A percentile compares a stretch with the other conserved stretches of the same genome.
phyloP scores from a whole-genome alignment of 345 rosid species.

The Salix exigua region DNA sequence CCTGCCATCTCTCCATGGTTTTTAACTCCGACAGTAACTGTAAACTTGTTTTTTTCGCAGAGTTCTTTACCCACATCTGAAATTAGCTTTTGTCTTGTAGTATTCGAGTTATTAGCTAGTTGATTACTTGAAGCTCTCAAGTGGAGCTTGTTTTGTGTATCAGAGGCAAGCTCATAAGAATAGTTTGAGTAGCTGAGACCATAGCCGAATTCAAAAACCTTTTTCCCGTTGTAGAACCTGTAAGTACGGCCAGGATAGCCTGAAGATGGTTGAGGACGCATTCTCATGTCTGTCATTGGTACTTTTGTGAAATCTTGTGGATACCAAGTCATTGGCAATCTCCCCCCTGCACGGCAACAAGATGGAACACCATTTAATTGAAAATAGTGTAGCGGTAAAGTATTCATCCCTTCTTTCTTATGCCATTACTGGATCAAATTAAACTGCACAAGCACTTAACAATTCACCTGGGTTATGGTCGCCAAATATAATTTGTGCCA shows the following conservation, averaged over 20 bases:
- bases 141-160: conserved; percentile 26
- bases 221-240: conserved; percentile 64
- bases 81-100: conserved; percentile 24
- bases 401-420: not conserved
- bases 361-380: not conserved
- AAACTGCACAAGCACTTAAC: not conserved
- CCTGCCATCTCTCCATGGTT: conserved; percentile 64
- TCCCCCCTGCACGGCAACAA: conserved; percentile 58
- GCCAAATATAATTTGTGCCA: conserved; percentile 76
- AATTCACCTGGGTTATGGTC: conserved; percentile 78
- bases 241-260: conserved; percentile 90
- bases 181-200: conserved; percentile 78
- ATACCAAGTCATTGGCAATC: conserved; percentile 87
- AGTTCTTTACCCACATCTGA: conserved; percentile 45
- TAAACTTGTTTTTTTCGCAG: conserved; percentile 43
- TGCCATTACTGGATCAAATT: not conserved
- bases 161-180: conserved; percentile 42
- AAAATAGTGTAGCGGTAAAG: not conserved
- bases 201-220: conserved; percentile 62
- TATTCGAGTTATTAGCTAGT: conserved; percentile 13
- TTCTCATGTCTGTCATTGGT: conserved; percentile 85
- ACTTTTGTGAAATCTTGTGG: conserved; percentile 59
- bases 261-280: conserved; percentile 54
- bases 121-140: conserved; percentile 22
- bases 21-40: conserved; percentile 43